Percentiles rank a stretch among this genome's conserved stretches.
Evolutionary conservation across 805 yeast species (phyloP).

Genomic region (Ogataea corticis): DNA sequence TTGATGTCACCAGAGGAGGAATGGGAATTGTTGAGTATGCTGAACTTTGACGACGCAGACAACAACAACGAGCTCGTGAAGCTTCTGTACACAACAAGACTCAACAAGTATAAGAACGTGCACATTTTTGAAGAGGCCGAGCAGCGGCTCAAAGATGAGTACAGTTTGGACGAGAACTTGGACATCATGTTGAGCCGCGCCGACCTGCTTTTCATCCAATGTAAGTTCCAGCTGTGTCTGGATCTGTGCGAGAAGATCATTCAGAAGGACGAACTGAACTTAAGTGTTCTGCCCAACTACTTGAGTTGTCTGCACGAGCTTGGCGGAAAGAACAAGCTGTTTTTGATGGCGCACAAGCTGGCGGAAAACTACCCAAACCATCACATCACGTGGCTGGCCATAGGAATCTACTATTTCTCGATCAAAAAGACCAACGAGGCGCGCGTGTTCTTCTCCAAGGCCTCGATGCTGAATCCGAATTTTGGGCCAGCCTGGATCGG

Average conservation of each 20-base stretch:
- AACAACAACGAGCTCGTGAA: slow-evolving; percentile 81
- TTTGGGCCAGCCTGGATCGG: slow-evolving; percentile 98
- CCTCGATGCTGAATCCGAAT: slow-evolving; percentile 83
- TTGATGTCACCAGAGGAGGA: slow-evolving; percentile 82
- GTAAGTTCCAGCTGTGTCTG: slow-evolving; percentile 76
- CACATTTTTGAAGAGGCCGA: slow-evolving; percentile 65
- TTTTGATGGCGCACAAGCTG: slow-evolving; percentile 76
- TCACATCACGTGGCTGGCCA: slow-evolving; percentile 88
- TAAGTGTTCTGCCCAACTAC: slow-evolving; percentile 72
- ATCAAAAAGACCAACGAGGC: slow-evolving; percentile 77
- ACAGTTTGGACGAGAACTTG: slow-evolving; percentile 63
- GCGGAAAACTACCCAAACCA: slow-evolving; percentile 82
- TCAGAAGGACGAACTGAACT: slow-evolving; percentile 66
- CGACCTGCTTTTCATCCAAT: slow-evolving; percentile 68
- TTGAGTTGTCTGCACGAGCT: slow-evolving; percentile 83
- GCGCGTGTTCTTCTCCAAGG: slow-evolving; percentile 81
- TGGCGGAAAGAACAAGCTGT: slow-evolving; percentile 78
- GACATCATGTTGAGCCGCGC: slow-evolving; percentile 72
- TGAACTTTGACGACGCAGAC: slow-evolving; percentile 72
- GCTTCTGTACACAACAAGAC: slow-evolving; percentile 69
- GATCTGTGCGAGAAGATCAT: slow-evolving; percentile 66
- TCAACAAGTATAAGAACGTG: slow-evolving; percentile 70
- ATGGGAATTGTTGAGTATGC: slow-evolving; percentile 68
- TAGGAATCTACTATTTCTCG: slow-evolving; percentile 85
- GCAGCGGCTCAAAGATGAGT: slow-evolving; percentile 65